Base-by-base conservation (phyloP, 2,329 filamentous ascomycete species). In the Talaromyces sp. region DNA sequence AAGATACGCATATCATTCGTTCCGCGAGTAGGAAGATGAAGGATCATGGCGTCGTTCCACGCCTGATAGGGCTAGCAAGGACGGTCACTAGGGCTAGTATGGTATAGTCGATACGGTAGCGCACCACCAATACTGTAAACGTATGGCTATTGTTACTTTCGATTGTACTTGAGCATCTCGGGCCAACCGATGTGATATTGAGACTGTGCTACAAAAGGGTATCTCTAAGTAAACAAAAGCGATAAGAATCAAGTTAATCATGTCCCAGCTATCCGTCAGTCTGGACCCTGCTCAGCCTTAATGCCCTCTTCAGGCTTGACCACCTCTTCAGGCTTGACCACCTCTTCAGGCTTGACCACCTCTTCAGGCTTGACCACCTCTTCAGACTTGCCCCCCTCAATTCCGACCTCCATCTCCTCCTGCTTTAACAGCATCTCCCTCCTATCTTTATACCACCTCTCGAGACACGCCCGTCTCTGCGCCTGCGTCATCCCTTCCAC, bases 401-500 rank as follows among this genome's bases (percentile, higher is more conserved):
- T 14, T 22, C 33, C 50, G 35, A 63, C 27, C 22, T 59, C 43
- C 43, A 8, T 45, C 50, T 31, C 31, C 19, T 54, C 64, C 27
- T 66, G 22, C 41, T 35, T 62, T 37, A 74, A 64, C n/a, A 79
- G 66, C 22, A 80, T 80, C 66, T 84, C 84, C 73, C 87, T 84
- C 68, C 93, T 83, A 70, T 83, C 83, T 68, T 82, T 80, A 81
- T 98, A 98, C 77, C 97, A 98, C 3, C 81, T 81, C 64, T 96
- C 90, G 31, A 98, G 80, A 76, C 87, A 93, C 69, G 89, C 88
- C 67, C 90, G 85, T 72, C 94, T 81, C 79, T 95, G 85, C 72
- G 90, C 91, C 75, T 94, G 91, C 54, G 91, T 96, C 91, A 93
- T 96, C 14, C 88, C 86, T 77, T 98, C 95, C 3, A 98, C 93